Conservation (phyloP, 208 protist genomes). For the Acanthamoeba castellanii region DNA sequence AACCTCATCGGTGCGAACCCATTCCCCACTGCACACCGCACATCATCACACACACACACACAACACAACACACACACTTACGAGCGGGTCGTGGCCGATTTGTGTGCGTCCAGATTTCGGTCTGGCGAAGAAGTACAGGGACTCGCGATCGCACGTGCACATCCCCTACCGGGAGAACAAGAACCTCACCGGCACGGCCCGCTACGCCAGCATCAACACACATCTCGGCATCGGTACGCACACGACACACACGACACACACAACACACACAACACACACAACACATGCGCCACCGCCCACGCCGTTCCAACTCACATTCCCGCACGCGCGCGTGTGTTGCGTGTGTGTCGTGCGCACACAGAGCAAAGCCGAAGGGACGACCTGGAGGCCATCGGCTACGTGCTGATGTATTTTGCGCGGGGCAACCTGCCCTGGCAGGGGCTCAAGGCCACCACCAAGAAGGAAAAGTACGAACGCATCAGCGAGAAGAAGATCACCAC, state of each 20-base stretch:
- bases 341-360: background rate
- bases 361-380: constrained; percentile 97
- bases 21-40: background rate
- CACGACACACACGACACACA: background rate
- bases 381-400: constrained; percentile 98
- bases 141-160: constrained; percentile 98
- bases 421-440: constrained; percentile 98
- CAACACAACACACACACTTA: background rate
- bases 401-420: constrained; percentile 99
- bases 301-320: no score
- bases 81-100: background rate
- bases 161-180: constrained; percentile 99
- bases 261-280: no score
- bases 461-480: constrained; percentile 99
- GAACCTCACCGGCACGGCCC: constrained; percentile 99
- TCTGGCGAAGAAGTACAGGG: constrained; percentile 99
- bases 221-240: constrained; percentile 96
- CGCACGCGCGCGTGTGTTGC: background rate
- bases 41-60: background rate
- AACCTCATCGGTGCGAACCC: constrained; percentile 59
- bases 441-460: constrained; percentile 95
- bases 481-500: constrained; percentile 97
- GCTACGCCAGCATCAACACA: constrained; percentile 99
- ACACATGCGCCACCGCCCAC: no score
- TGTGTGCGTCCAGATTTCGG: constrained; percentile 95